These are phyloP conservation scores for Fraxinus latifolia DNA, from an alignment of 305 asterid genomes.

Conservation along the genomic window DNA sequence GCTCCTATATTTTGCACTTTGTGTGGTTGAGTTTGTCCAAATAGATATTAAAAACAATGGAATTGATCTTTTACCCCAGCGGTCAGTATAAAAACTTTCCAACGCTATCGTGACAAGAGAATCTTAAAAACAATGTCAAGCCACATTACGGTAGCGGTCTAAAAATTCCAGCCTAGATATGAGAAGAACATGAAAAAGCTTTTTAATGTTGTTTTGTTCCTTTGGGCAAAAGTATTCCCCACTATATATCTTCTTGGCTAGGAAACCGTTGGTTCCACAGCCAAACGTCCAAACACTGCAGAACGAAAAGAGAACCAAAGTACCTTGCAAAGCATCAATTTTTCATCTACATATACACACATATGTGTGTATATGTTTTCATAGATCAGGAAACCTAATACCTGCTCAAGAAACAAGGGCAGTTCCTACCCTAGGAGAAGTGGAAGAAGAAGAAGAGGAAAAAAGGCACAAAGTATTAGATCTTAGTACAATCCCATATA, in stretches of 20 bases:
- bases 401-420: constrained; percentile 30
- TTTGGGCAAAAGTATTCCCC: constrained; percentile 2
- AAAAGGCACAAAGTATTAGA: constrained; percentile 5
- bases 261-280: not conserved
- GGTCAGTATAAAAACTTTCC: not conserved
- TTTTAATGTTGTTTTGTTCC: not conserved
- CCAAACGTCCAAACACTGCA: not conserved
- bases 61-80: not conserved
- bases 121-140: not conserved
- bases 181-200: not conserved
- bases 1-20: not conserved
- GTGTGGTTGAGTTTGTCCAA: not conserved
- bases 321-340: not conserved
- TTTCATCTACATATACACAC: not conserved
- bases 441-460: constrained; percentile 12
- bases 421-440: constrained; percentile 25
- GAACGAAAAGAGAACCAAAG: not conserved
- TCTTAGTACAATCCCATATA: constrained; percentile 8
- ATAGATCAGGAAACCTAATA: constrained; percentile 31
- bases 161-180: not conserved
- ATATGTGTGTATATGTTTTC: not conserved
- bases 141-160: not conserved
- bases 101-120: not conserved
- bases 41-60: not conserved
- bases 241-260: not conserved